Evolutionary conservation across 2,329 filamentous ascomycete species (phyloP).

Genomic region (Sarocladium oryzae): DNA sequence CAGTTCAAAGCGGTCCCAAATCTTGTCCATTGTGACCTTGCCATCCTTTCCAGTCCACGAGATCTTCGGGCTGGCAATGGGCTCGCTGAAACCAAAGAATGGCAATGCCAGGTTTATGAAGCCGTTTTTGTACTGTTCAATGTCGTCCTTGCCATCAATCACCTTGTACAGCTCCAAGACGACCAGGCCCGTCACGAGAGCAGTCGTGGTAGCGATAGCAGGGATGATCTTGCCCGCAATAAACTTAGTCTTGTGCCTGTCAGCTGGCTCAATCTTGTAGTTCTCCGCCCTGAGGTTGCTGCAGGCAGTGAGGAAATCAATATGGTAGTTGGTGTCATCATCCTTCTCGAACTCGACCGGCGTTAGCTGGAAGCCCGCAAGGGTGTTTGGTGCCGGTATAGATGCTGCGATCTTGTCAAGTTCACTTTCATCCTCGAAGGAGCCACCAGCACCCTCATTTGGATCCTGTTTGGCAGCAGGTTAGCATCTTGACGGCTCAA

Average conservation of each 20-base stretch:
- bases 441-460: slow-evolving; percentile 51
- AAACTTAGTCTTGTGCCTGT: slow-evolving; percentile 98
- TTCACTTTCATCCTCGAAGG: slow-evolving; percentile 68
- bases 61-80: slow-evolving; percentile 88
- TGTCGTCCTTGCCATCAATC: slow-evolving; percentile 89
- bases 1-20: slow-evolving; percentile 96
- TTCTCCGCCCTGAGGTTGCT: slow-evolving; percentile 96
- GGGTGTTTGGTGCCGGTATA: slow-evolving; percentile 70
- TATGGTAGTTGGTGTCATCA: slow-evolving; percentile 95
- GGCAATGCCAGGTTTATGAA: slow-evolving; percentile 95
- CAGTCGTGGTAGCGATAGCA: slow-evolving; percentile 94
- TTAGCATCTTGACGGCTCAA: neutral
- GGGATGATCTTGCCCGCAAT: slow-evolving; percentile 99
- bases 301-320: slow-evolving; percentile 96
- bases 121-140: slow-evolving; percentile 99
- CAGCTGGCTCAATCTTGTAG: slow-evolving; percentile 90
- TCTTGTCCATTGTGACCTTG: slow-evolving; percentile 82
- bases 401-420: slow-evolving; percentile 64
- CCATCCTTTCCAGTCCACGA: slow-evolving; percentile 75
- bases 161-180: slow-evolving; percentile 94
- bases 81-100: slow-evolving; percentile 98
- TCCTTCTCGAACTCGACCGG: slow-evolving; percentile 99
- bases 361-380: slow-evolving; percentile 82
- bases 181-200: slow-evolving; percentile 88
- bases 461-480: slow-evolving; percentile 53